phyloP scores from a whole-genome alignment of 2,329 filamentous ascomycete species.

The Ascosphaera pollenicola region DNA sequence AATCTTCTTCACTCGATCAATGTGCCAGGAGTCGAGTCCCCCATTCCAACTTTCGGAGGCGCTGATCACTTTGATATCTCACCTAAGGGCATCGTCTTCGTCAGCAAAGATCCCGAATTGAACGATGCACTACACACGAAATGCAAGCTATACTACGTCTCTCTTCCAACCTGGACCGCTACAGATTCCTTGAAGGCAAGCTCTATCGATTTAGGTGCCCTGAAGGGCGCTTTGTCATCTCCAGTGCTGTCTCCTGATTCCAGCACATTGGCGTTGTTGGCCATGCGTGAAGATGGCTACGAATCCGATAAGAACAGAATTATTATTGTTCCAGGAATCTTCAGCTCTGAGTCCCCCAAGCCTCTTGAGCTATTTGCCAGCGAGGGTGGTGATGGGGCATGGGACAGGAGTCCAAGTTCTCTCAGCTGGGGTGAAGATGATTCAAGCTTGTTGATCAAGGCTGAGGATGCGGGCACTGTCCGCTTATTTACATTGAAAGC shows the following conservation, averaged over 20 bases:
- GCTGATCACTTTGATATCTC: conserved; percentile 25
- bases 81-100: conserved; percentile 21
- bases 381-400: conserved; percentile 16
- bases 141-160: conserved; percentile 23
- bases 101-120: conserved; percentile 23
- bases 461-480: conserved; percentile 20
- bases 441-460: conserved; percentile 18
- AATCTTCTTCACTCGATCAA: conserved; percentile 21
- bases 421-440: conserved; percentile 22
- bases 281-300: conserved; percentile 23
- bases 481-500: conserved; percentile 19
- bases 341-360: conserved; percentile 10
- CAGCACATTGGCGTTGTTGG: conserved; percentile 20
- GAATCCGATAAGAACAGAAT: conserved; percentile 26
- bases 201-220: conserved; percentile 5
- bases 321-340: conserved; percentile 18
- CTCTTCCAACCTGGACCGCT: conserved; percentile 21
- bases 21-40: conserved; percentile 20
- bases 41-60: conserved; percentile 26
- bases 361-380: conserved; percentile 18
- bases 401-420: conserved; percentile 20
- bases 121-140: conserved; percentile 25
- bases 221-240: conserved; percentile 23
- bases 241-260: conserved; percentile 24
- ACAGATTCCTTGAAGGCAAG: conserved; percentile 13